These are phyloP conservation scores for Rosa persica DNA, from an alignment of 306 rosid species.

Conservation along the genomic window DNA sequence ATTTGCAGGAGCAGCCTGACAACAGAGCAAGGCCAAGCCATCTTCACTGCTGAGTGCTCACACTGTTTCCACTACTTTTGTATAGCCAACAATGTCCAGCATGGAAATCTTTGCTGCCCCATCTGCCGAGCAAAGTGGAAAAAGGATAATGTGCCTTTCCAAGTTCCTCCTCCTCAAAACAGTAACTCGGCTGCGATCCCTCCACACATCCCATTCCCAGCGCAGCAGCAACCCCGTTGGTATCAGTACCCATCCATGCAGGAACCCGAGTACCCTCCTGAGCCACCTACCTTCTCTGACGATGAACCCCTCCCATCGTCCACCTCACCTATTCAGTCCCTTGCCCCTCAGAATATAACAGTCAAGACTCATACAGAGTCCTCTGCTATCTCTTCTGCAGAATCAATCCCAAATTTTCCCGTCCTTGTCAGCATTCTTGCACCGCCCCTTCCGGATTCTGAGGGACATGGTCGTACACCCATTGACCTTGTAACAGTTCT, in stretches of 20 bases:
- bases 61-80: background rate
- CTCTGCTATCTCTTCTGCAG: too few relatives aligned
- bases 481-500: too few relatives aligned
- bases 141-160: background rate
- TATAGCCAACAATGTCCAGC: background rate
- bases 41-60: background rate
- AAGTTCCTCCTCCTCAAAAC: background rate
- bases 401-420: too few relatives aligned
- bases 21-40: background rate
- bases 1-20: background rate
- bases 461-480: too few relatives aligned
- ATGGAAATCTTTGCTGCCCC: background rate
- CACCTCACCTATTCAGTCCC: too few relatives aligned
- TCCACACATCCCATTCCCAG: background rate
- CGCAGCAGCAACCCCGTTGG: background rate
- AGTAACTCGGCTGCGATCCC: background rate
- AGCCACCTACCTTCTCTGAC: background rate
- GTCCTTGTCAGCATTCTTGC: too few relatives aligned
- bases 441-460: too few relatives aligned
- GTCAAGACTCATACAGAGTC: too few relatives aligned
- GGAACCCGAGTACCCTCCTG: background rate
- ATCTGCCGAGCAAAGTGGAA: background rate
- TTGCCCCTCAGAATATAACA: too few relatives aligned
- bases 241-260: background rate
- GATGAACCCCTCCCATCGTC: too few relatives aligned